Evolutionary conservation across 768 basidiomycete genomes (phyloP).

Genomic region (Gymnopilus junonius): DNA sequence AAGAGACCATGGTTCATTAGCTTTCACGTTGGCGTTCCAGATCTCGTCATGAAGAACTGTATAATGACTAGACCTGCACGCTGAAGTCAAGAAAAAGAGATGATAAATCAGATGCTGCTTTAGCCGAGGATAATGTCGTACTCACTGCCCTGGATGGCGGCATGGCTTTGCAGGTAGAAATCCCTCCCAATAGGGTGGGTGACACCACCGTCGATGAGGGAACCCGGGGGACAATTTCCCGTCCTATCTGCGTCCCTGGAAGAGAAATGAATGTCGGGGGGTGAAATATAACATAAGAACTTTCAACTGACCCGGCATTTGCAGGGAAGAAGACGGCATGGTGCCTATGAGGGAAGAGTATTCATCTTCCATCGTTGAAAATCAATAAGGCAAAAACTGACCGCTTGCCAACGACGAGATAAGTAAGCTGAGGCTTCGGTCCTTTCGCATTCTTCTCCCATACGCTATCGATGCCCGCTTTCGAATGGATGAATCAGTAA

Average conservation of each 20-base stretch:
- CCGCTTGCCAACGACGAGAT: conserved; percentile 13
- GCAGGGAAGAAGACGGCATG: conserved; percentile 16
- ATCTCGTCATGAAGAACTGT: conserved; percentile 29
- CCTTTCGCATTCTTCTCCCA: not conserved
- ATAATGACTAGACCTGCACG: conserved; percentile 30
- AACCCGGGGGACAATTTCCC: conserved; percentile 57
- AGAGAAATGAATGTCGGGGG: not conserved
- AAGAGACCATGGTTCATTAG: conserved; percentile 1
- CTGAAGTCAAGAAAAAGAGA: conserved; percentile 6
- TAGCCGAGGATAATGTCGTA: not conserved
- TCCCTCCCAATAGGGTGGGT: conserved; percentile 51
- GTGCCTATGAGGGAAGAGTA: not conserved
- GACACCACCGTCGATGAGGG: conserved; percentile 45
- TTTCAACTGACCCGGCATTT: not conserved
- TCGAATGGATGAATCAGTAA: not conserved
- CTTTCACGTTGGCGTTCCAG: conserved; percentile 12
- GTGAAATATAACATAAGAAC: not conserved
- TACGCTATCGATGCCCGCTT: not conserved
- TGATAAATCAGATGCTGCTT: not conserved
- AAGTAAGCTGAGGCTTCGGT: not conserved
- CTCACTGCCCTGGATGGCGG: conserved; percentile 58
- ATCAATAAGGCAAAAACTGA: not conserved
- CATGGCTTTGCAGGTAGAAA: conserved; percentile 63
- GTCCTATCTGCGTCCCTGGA: conserved; percentile 6
- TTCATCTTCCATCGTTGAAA: not conserved